Conservation (phyloP, 495 filamentous ascomycete genomes). For the Neurospora sp. region DNA sequence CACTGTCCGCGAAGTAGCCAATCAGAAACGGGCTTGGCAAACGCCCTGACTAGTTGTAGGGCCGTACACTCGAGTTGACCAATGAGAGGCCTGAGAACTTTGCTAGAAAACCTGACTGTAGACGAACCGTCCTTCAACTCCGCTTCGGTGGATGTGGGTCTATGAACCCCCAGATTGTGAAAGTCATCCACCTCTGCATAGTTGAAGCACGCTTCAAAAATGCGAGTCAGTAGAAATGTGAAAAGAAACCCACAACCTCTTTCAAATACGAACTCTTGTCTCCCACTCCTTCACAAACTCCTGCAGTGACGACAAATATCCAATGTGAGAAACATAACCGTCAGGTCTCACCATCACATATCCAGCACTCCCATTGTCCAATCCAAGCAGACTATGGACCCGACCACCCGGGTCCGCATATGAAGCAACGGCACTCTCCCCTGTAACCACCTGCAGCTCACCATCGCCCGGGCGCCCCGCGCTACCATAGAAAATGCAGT, state of each 20-base stretch:
- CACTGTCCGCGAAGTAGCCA: too few relatives aligned
- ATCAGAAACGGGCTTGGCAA: too few relatives aligned
- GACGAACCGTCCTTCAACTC: too few relatives aligned
- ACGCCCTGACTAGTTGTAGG: too few relatives aligned
- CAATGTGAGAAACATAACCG: constrained; percentile 30
- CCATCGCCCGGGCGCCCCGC: background rate
- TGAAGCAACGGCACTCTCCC: background rate
- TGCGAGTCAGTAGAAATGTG: background rate
- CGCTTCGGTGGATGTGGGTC: too few relatives aligned
- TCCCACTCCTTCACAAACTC: constrained; percentile 12
- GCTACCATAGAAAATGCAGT: constrained; percentile 7
- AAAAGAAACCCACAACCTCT: background rate
- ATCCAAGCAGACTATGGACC: constrained; percentile 27
- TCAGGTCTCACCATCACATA: constrained; percentile 34
- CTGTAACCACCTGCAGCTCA: background rate
- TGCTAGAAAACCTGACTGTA: too few relatives aligned
- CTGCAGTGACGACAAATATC: constrained; percentile 18
- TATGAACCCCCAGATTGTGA: too few relatives aligned
- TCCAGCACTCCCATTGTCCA: constrained; percentile 12
- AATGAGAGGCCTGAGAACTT: too few relatives aligned
- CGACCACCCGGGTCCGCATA: constrained; percentile 20
- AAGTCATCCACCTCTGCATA: too few relatives aligned
- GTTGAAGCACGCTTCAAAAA: background rate
- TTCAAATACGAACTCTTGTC: background rate
- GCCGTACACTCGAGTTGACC: too few relatives aligned